Base-by-base conservation (phyloP, 257 asterid species). In the Solanum sitiens region DNA sequence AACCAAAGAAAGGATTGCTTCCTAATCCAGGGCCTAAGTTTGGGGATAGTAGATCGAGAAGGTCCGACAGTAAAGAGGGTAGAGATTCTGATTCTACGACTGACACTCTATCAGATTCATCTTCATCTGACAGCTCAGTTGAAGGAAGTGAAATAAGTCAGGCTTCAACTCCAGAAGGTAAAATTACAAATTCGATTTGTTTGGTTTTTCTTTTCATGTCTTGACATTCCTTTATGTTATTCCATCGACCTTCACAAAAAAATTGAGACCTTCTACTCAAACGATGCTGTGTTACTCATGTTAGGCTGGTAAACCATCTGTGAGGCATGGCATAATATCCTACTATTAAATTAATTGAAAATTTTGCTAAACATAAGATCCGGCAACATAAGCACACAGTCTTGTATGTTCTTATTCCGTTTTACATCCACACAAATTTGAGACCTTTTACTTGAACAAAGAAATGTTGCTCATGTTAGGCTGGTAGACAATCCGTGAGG, bases 131-230 rank as follows among this genome's bases (percentile, higher is more conserved):
- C 61, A 37, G 88, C 90, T 91, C 98, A 7, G 89, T 2, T 32
- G 94, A 90, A 76, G 97, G 91, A 89, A 93, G 94, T 91, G 94
- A 92, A 77, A 75, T 87, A 90, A 92, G 95, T 91, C 91, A 86
- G 76, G 90, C 87, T 87, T 91, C 94, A 44, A 83, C 88, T 71
- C 85, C 86, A 92, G 92, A 90, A 77, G 98, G 98, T 95, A 92
- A 18, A 56, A 50, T 89, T 86, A 35, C 47, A 53, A 56, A 53
- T 71, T 72, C 33, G 50, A 82, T 80, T 33, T 37, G 42, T 35
- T 68, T 35, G 53, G 1, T 50, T 47, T 59, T 87, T 20, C 67
- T 6, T 21, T 33, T 56, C 83, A 63, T 4, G 35, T 63, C 50
- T 42, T 84, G 42, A 73, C 42, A 30, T 53, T 47, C 44, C 16